Evolutionary conservation across 495 filamentous ascomycete species (phyloP).

Genomic region (Penicillium dipodomyicola): DNA sequence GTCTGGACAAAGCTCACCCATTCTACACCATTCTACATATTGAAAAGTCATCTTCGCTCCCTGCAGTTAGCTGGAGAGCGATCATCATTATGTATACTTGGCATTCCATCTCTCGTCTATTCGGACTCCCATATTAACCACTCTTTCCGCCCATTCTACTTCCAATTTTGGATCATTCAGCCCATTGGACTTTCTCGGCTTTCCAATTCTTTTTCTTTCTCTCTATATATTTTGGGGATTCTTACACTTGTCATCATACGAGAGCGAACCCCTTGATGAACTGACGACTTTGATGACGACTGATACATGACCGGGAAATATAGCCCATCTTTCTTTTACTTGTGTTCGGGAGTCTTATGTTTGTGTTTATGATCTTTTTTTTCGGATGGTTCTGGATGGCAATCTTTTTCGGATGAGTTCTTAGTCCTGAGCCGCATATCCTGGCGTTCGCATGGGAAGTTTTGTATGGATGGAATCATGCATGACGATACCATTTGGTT

Average conservation of each 20-base stretch:
- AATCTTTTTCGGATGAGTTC: conserved; percentile 23
- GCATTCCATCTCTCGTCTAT: conserved; percentile 1
- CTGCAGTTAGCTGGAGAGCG: conserved; percentile 2
- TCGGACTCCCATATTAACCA: conserved; percentile 2
- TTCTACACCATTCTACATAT: conserved; percentile 4
- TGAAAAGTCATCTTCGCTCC: not conserved
- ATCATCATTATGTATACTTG: conserved; percentile 6
- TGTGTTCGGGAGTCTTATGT: conserved; percentile 17
- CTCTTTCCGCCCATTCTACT: conserved; percentile 7
- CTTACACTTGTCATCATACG: conserved; percentile 4
- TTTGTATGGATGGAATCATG: conserved; percentile 31
- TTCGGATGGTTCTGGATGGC: conserved; percentile 19
- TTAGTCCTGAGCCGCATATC: conserved; percentile 13
- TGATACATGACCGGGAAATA: conserved; percentile 36
- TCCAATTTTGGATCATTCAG: not conserved
- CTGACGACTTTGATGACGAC: conserved; percentile 41
- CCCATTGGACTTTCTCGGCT: not conserved
- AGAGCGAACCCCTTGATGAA: conserved; percentile 34
- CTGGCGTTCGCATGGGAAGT: conserved; percentile 33
- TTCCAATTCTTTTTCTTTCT: not conserved
- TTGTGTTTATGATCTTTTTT: conserved; percentile 16
- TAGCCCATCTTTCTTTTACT: conserved; percentile 15
- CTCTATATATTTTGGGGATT: conserved; percentile 6
- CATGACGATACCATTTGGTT: conserved; percentile 43
- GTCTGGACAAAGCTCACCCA: conserved; percentile 2